phyloP scores from a whole-genome alignment of 2,329 filamentous ascomycete species.

The Fusarium ramigenum region DNA sequence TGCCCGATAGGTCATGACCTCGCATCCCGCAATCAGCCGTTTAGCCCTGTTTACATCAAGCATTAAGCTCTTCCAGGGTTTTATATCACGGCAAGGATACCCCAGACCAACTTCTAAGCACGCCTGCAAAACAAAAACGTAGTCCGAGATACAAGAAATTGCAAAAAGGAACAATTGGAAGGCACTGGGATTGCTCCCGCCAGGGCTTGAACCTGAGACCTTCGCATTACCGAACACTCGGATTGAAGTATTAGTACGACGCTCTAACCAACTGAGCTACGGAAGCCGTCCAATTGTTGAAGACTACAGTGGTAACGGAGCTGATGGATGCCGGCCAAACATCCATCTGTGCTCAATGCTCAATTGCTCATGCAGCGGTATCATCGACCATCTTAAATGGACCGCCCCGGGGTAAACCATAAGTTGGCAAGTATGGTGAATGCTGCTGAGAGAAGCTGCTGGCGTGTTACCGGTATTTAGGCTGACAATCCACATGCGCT shows the following conservation, averaged over 20 bases:
- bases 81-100: constrained; percentile 1
- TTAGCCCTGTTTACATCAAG: constrained; percentile 24
- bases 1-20: background rate
- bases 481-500: background rate
- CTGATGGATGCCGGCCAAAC: rapidly evolving
- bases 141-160: background rate
- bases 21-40: background rate
- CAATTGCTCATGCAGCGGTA: background rate
- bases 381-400: background rate
- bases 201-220: constrained; percentile 48
- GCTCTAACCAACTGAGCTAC: constrained; percentile 49
- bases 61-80: constrained; percentile 4
- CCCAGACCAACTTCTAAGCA: background rate
- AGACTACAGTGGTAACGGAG: rapidly evolving
- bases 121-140: background rate
- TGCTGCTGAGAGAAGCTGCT: background rate
- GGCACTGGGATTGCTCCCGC: constrained; percentile 43
- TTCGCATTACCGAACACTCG: constrained; percentile 42
- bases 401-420: no score
- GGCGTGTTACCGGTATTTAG: background rate
- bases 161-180: constrained; percentile 30
- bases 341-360: background rate
- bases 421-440: background rate
- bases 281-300: constrained; percentile 41
- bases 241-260: constrained; percentile 46